Conservation (phyloP, 1,284 basidiomycete genomes). For the Tilletia indica region DNA sequence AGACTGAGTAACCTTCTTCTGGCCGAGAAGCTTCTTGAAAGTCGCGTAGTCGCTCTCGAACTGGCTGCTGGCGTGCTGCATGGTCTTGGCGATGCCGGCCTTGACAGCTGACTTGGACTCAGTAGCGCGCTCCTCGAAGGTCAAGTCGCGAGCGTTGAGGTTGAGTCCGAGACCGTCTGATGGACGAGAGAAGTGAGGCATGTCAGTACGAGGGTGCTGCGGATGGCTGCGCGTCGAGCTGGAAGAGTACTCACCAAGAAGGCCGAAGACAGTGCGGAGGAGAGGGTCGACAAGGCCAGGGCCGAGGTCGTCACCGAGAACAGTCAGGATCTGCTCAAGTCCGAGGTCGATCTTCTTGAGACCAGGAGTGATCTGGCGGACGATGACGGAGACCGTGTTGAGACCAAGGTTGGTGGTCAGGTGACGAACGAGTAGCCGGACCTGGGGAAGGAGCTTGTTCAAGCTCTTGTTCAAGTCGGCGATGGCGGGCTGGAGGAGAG, state of each 20-base stretch:
- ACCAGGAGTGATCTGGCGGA: not conserved
- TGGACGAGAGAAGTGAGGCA: too few species aligned
- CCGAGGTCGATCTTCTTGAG: not conserved
- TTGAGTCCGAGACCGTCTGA: not conserved
- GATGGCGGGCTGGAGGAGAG: slow-evolving; percentile 3
- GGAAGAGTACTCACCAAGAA: slow-evolving; percentile 5
- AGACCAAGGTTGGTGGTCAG: slow-evolving; percentile 3
- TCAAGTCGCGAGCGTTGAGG: not conserved
- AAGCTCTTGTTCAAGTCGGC: not conserved
- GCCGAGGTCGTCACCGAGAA: not conserved
- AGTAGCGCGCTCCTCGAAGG: not conserved
- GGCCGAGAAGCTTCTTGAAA: not conserved
- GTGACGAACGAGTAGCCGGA: not conserved
- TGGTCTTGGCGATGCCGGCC: not conserved
- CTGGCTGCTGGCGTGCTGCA: not conserved
- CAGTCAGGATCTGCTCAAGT: not conserved
- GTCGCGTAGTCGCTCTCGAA: not conserved
- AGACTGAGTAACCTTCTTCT: slow-evolving; percentile 6
- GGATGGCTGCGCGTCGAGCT: too few species aligned
- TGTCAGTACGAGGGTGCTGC: not conserved
- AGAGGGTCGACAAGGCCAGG: not conserved
- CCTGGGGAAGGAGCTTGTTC: slow-evolving; percentile 8
- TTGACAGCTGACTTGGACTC: not conserved
- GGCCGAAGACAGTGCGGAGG: not conserved
- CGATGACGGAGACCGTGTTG: not conserved